A percentile compares a stretch with the other conserved stretches of the same genome.
These are phyloP conservation scores for Ambrosia trifida DNA, from an alignment of 129 eudicot genomes.

Conservation along the genomic window DNA sequence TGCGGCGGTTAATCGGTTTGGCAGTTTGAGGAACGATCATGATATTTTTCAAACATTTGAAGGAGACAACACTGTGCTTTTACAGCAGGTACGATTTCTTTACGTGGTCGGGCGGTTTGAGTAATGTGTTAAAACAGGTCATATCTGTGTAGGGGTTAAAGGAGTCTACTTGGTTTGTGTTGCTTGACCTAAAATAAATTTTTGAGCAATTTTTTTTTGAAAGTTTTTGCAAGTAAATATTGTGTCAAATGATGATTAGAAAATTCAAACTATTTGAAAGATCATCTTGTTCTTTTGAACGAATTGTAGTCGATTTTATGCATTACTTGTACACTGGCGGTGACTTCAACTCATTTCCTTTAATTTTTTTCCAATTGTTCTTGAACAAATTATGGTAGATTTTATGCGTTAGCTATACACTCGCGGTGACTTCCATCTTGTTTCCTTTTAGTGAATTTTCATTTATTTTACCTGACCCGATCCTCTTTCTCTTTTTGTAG, in stretches of 20 bases:
- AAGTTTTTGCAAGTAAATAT: background rate
- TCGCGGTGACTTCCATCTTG: background rate
- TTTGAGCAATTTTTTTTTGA: background rate
- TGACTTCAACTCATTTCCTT: too few species aligned
- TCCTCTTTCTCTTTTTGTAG: too few species aligned
- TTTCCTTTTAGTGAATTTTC: background rate
- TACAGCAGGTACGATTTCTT: constrained; percentile 70
- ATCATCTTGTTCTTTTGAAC: background rate
- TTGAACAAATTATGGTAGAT: too few species aligned
- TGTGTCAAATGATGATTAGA: background rate
- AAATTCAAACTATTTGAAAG: background rate
- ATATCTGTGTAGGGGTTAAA: background rate
- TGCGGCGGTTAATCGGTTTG: constrained; percentile 94
- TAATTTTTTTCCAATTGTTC: too few species aligned
- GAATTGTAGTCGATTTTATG: background rate
- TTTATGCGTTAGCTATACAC: too few species aligned
- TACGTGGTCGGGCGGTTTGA: background rate
- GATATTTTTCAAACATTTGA: constrained; percentile 97
- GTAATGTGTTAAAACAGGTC: background rate
- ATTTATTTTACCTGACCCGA: background rate
- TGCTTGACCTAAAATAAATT: background rate
- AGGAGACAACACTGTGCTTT: constrained; percentile 95
- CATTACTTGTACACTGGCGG: background rate
- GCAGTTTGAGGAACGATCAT: constrained; percentile 89
- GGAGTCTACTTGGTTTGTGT: background rate